A percentile compares a stretch with the other conserved stretches of the same genome.
phyloP scores from a whole-genome alignment of 2,329 filamentous ascomycete genomes.

The Clathrospora elynae region DNA sequence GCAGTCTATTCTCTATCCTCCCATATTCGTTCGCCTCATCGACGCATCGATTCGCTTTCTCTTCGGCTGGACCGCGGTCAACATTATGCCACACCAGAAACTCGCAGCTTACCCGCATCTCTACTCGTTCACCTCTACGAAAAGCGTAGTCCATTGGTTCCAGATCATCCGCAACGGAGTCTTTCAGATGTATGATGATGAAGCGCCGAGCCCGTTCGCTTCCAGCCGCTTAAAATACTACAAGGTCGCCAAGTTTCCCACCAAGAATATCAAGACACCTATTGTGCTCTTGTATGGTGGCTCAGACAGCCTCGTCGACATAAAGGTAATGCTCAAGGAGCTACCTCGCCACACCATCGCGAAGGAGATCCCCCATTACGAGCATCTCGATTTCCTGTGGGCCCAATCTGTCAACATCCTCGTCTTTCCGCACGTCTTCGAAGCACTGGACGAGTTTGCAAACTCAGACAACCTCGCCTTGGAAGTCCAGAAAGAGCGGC shows the following conservation, averaged over 20 bases:
- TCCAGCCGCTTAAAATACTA: constrained; percentile 80
- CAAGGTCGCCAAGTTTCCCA: constrained; percentile 95
- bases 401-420: constrained; percentile 79
- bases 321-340: constrained; percentile 87
- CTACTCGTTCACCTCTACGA: constrained; percentile 95
- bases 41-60: constrained; percentile 81
- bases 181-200: constrained; percentile 99
- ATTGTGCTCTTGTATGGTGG: constrained; percentile 93
- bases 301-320: constrained; percentile 91
- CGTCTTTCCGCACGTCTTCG: constrained; percentile 90
- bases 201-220: constrained; percentile 77
- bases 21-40: constrained; percentile 86
- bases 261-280: constrained; percentile 94
- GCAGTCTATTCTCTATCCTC: constrained; percentile 94
- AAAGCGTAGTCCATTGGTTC: constrained; percentile 98
- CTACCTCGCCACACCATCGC: constrained; percentile 83
- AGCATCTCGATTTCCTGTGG: constrained; percentile 97
- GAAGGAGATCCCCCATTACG: constrained; percentile 87
- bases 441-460: constrained; percentile 75
- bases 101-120: constrained; percentile 93
- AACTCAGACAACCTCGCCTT: constrained; percentile 6
- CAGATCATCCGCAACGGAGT: constrained; percentile 96
- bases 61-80: constrained; percentile 85
- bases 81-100: constrained; percentile 87
- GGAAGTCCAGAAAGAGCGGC: constrained; percentile 26